Evolutionary conservation across 371 early-diverging fungal genomes (phyloP).

Genomic region (Basidiobolus heterosporus): DNA sequence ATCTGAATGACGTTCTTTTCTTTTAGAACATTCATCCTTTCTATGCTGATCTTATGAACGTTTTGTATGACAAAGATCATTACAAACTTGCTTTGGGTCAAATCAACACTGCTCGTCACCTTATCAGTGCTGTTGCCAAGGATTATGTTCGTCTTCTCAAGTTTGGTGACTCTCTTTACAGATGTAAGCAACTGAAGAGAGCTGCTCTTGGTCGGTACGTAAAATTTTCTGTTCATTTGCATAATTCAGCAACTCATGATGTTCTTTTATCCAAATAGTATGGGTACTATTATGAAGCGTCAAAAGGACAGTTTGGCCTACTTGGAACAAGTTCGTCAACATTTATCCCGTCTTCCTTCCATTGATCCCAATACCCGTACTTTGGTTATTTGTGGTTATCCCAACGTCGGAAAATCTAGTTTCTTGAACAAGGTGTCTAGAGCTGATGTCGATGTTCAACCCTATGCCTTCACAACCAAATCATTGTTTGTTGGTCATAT

Average conservation of each 20-base stretch:
- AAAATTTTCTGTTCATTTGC: constrained; percentile 1
- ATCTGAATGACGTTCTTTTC: background rate
- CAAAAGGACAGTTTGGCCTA: constrained; percentile 97
- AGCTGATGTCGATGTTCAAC: constrained; percentile 99
- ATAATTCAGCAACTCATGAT: background rate
- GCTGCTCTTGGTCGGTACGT: constrained; percentile 84
- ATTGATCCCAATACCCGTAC: constrained; percentile 99
- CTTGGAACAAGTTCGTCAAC: constrained; percentile 98
- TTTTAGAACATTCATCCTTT: constrained; percentile 97
- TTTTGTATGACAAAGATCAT: constrained; percentile 99
- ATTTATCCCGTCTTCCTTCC: constrained; percentile 90
- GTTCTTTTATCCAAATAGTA: constrained; percentile 24
- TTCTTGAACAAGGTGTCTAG: constrained; percentile 99
- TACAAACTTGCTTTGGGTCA: constrained; percentile 99
- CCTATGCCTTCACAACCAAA: constrained; percentile 99
- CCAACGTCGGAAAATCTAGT: constrained; percentile 99
- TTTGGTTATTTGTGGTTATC: constrained; percentile 98
- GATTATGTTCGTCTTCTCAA: constrained; percentile 97
- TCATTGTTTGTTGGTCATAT: constrained; percentile 99
- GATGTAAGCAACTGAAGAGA: constrained; percentile 98
- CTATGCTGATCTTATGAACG: constrained; percentile 99
- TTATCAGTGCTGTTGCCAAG: constrained; percentile 92
- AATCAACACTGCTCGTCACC: constrained; percentile 91
- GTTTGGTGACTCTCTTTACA: constrained; percentile 98
- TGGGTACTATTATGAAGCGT: constrained; percentile 99